Evolutionary conservation across 2,329 filamentous ascomycete genomes (phyloP).

Genomic region (Venturia effusa): DNA sequence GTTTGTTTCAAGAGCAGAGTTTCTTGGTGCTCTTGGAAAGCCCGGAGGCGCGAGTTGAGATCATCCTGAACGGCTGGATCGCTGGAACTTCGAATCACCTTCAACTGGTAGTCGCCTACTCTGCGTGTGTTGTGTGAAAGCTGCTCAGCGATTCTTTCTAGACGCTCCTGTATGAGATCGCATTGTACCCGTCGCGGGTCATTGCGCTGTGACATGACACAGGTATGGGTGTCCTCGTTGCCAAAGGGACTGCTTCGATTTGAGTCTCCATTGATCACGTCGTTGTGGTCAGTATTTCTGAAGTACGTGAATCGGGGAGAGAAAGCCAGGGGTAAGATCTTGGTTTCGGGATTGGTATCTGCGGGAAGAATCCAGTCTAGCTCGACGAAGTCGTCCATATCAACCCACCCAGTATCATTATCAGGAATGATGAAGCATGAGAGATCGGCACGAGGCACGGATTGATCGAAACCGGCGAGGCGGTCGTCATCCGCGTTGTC

Average conservation of each 20-base stretch:
- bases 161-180: conserved; percentile 69
- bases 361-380: conserved; percentile 91
- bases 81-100: conserved; percentile 43
- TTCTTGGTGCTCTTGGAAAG: conserved; percentile 44
- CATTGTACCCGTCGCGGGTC: conserved; percentile 84
- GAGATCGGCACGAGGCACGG: conserved; percentile 46
- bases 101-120: conserved; percentile 65
- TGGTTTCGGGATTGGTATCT: conserved; percentile 82
- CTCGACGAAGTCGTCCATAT: conserved; percentile 99
- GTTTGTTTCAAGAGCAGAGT: conserved; percentile 47
- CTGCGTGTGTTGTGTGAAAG: conserved; percentile 62
- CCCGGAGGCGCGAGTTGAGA: conserved; percentile 43
- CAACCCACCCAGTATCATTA: conserved; percentile 91
- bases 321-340: conserved; percentile 84
- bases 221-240: conserved; percentile 84
- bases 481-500: conserved; percentile 54
- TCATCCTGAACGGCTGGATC: conserved; percentile 33
- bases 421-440: conserved; percentile 93
- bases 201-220: conserved; percentile 67
- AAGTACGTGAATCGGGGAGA: conserved; percentile 97
- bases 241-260: conserved; percentile 83
- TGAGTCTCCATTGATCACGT: conserved; percentile 67
- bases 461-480: conserved; percentile 44
- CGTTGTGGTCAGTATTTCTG: conserved; percentile 85
- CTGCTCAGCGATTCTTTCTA: conserved; percentile 69